Conservation (phyloP, 306 rosid species). For the Urtica urens region DNA sequence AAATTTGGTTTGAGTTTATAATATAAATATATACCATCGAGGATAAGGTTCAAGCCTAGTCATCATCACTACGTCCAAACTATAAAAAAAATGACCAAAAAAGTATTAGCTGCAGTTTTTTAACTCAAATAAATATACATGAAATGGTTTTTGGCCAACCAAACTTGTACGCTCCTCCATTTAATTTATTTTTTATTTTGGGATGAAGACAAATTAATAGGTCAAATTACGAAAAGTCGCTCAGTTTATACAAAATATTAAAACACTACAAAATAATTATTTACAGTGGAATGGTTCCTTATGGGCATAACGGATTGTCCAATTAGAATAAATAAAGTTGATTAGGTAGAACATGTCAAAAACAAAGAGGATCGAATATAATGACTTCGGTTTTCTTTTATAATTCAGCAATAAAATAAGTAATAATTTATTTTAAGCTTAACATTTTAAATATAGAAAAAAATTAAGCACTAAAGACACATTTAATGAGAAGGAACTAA, state of each 20-base stretch:
- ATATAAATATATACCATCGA: no score
- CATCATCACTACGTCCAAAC: no score
- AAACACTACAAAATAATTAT: not conserved
- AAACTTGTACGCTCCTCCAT: not conserved
- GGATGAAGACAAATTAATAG: not conserved
- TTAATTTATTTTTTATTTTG: constrained; percentile 8
- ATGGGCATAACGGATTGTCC: constrained; percentile 7
- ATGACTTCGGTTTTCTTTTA: not conserved
- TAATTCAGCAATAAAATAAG: no score
- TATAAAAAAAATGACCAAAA: no score
- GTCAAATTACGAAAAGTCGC: not conserved
- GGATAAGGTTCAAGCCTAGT: no score
- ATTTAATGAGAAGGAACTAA: constrained; percentile 26
- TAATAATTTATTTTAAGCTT: not conserved
- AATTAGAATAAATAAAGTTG: constrained; percentile 5
- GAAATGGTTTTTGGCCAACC: not conserved
- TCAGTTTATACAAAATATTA: not conserved
- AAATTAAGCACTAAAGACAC: constrained; percentile 23
- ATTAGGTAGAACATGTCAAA: constrained; percentile 1
- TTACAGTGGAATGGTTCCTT: not conserved
- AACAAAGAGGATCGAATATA: constrained; percentile 9
- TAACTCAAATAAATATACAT: not conserved
- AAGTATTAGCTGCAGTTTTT: no score
- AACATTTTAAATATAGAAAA: constrained; percentile 3
- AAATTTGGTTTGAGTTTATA: no score